Percentiles rank a stretch among this genome's conserved stretches.
Conservation (phyloP, 805 yeast species). For the Sugiyamaella boreocaroliniensis region DNA sequence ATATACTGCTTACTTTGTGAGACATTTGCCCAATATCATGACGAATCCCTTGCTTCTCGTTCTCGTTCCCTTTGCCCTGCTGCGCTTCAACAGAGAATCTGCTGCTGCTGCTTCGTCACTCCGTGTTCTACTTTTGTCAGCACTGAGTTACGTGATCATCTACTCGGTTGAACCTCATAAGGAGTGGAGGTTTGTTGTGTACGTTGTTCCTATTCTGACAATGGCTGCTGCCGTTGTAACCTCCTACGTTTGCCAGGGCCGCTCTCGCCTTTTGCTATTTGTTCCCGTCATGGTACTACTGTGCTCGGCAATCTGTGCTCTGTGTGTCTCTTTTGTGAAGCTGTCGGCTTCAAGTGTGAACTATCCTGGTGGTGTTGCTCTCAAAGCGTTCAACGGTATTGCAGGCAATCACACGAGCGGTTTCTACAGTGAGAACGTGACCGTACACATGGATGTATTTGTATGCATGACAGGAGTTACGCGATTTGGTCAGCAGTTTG, state of each 20-base stretch:
- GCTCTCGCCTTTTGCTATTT: conserved; percentile 13
- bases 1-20: conserved; percentile 54
- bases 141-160: conserved; percentile 41
- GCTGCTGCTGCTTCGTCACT: background rate
- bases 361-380: conserved; percentile 86
- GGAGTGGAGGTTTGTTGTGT: conserved; percentile 87
- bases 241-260: conserved; percentile 25
- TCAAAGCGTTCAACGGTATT: conserved; percentile 44
- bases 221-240: conserved; percentile 60
- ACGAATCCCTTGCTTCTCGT: conserved; percentile 30
- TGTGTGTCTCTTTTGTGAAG: conserved; percentile 43
- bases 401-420: conserved; percentile 7
- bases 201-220: conserved; percentile 63
- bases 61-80: conserved; percentile 40
- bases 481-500: conserved; percentile 56
- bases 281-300: conserved; percentile 23
- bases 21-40: conserved; percentile 39
- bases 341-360: conserved; percentile 62
- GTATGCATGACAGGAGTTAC: conserved; percentile 87
- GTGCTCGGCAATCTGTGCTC: conserved; percentile 32
- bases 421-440: conserved; percentile 20
- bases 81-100: conserved; percentile 29
- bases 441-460: conserved; percentile 69
- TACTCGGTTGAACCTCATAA: conserved; percentile 86
- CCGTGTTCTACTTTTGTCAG: background rate